Conservation (phyloP, 1,284 basidiomycete species). For the Ganoderma leucocontextum region DNA sequence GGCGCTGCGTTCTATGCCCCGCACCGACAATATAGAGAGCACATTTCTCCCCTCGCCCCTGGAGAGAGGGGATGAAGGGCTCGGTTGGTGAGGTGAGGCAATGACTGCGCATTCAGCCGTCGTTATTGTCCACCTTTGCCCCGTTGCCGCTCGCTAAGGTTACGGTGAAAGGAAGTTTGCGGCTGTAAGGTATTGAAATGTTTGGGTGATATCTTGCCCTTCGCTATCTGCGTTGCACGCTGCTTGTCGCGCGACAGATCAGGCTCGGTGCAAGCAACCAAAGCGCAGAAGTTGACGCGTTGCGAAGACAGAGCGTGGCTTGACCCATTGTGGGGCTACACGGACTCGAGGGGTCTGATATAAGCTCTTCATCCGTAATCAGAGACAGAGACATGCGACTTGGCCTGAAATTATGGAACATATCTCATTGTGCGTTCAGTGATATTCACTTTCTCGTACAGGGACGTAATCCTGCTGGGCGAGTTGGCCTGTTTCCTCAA, state of each 20-base stretch:
- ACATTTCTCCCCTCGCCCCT: not conserved
- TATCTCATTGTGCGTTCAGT: not conserved
- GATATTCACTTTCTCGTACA: slow-evolving; percentile 45
- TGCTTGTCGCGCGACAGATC: too few species aligned
- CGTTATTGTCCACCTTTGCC: not conserved
- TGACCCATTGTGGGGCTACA: too few species aligned
- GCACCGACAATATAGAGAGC: not conserved
- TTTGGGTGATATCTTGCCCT: not conserved
- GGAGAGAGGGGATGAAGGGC: not conserved
- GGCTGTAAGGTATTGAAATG: slow-evolving; percentile 4
- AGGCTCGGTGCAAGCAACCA: too few species aligned
- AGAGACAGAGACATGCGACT: too few species aligned
- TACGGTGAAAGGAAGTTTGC: not conserved
- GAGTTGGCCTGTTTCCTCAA: slow-evolving; percentile 90
- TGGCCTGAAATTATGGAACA: not conserved
- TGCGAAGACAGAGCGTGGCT: not conserved
- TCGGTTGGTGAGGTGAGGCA: not conserved
- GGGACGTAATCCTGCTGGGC: slow-evolving; percentile 88
- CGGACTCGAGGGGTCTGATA: too few species aligned
- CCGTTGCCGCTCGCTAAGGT: not conserved
- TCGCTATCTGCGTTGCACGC: not conserved
- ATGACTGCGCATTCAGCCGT: not conserved
- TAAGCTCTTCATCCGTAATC: too few species aligned
- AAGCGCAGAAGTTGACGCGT: not conserved
- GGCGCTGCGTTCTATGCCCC: not conserved